Evolutionary conservation across 2,329 filamentous ascomycete genomes (phyloP), one percentile per base, ranked within the genome.

Genomic region (Ophiostoma montium): DNA sequence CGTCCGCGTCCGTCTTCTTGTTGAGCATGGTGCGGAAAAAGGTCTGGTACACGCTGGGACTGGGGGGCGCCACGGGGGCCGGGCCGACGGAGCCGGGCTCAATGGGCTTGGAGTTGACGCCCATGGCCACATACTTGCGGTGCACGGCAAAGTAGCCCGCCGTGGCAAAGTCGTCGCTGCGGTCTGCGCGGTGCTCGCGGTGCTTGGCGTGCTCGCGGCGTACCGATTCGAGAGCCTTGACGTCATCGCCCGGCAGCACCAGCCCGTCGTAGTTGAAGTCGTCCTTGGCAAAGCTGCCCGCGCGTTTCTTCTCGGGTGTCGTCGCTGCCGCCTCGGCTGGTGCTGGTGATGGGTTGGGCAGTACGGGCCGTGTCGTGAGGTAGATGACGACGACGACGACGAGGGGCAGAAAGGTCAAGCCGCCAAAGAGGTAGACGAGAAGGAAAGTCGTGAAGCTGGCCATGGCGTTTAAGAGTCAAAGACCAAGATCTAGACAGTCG

Each of bases 21-120:
- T 95, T 88, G 62, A 98, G 96, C 53, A 98, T 83, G 63, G 85
- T 95, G 62, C 88, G 75, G 67, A 98, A 98, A 87, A 98, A 95
- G 63, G 84, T 84, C 73, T 96, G 92, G 65, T 96, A 96, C 35
- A 98, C 90, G 63, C 90, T 95, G 50, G 85, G 88, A 60, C 87
- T 94, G 50, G 88, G 84, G 38, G 84, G 72, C 32, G 82, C 78
- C 41, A 92, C 80, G 15, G 84, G 82, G 47, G 76, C 66, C 50
- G 84, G 80, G 16, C 86, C 87, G 12, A 86, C 77, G 0, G 86
- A 90, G 52, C 50, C 50, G 5, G 87, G 78, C 67, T 95, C 89
- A 51, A 90, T 88, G 6, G 89, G 88, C 66, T 90, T 94, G 52
- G 87, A 86, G 69, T 94, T 94, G 63, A 94, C 82, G 38, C 88